Conservation (phyloP, 192 early-diverging fungal genomes). For the Podila epigama region DNA sequence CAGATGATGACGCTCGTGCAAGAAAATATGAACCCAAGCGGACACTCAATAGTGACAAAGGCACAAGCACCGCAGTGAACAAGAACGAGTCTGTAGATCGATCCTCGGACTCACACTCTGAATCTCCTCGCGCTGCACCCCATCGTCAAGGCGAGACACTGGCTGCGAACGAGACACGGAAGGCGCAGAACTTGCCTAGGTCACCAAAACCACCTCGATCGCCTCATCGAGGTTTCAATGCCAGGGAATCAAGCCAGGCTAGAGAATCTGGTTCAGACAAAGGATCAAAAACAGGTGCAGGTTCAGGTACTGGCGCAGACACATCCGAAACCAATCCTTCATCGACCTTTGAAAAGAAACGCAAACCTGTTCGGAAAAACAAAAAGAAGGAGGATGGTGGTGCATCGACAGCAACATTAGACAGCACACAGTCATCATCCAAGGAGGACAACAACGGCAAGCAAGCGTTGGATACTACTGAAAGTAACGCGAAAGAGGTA, state of each 20-base stretch:
- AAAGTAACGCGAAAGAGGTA: background rate
- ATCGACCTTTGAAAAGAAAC: no score
- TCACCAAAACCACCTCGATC: conserved; percentile 24
- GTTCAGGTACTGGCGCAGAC: background rate
- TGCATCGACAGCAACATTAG: background rate
- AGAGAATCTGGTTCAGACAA: no score
- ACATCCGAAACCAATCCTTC: background rate
- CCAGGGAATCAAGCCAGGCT: conserved; percentile 11
- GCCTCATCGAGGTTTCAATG: conserved; percentile 37
- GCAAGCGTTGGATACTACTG: background rate
- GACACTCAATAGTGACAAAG: no score
- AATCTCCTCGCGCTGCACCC: no score
- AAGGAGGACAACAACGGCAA: background rate
- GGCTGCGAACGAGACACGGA: conserved; percentile 12
- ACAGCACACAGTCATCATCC: no score
- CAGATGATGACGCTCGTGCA: background rate
- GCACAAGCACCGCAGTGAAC: no score
- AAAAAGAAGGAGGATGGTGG: conserved; percentile 35
- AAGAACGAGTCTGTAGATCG: no score
- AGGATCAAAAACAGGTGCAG: no score
- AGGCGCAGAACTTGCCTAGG: background rate
- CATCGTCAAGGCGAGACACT: background rate
- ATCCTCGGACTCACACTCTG: background rate
- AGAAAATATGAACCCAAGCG: background rate
- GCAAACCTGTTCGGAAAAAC: conserved; percentile 6